Evolutionary conservation across 176 grass and related monocot genomes (phyloP).

Genomic region (Rhipidocladum racemiflorum): DNA sequence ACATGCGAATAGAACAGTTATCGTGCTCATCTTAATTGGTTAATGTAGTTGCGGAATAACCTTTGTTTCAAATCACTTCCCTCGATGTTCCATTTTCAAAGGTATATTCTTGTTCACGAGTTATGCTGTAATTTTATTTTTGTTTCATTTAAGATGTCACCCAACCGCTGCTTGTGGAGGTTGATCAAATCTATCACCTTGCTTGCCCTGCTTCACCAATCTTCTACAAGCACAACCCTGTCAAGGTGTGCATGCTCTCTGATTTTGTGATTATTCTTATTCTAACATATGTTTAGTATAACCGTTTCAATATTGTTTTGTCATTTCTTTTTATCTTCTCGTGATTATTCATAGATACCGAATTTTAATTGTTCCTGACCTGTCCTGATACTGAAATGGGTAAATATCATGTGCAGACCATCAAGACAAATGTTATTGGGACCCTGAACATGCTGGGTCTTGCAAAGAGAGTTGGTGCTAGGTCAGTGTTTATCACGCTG

Average conservation of each 20-base stretch:
- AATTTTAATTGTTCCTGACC: conserved; percentile 8
- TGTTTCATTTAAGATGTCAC: conserved; percentile 74
- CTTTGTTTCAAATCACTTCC: background rate
- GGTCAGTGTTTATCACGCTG: conserved; percentile 40
- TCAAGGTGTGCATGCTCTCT: conserved; percentile 63
- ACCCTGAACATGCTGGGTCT: conserved; percentile 99
- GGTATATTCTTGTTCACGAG: background rate
- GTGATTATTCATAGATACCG: background rate
- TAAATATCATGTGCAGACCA: conserved; percentile 57
- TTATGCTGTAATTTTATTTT: background rate
- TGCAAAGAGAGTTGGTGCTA: conserved; percentile 98
- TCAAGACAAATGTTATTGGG: conserved; percentile 99
- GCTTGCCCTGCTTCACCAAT: conserved; percentile 99
- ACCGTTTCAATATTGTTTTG: background rate
- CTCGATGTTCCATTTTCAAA: background rate
- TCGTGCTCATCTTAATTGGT: conserved; percentile 1
- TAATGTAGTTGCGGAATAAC: background rate
- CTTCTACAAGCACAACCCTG: conserved; percentile 99
- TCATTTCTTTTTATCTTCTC: background rate
- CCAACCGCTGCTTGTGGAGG: conserved; percentile 82
- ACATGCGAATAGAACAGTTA: background rate
- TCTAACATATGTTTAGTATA: conserved; percentile 4
- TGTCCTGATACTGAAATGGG: background rate
- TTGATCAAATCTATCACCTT: conserved; percentile 99
- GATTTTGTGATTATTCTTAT: background rate